phyloP scores from a whole-genome alignment of 129 eudicot genomes.

The Centella asiatica region DNA sequence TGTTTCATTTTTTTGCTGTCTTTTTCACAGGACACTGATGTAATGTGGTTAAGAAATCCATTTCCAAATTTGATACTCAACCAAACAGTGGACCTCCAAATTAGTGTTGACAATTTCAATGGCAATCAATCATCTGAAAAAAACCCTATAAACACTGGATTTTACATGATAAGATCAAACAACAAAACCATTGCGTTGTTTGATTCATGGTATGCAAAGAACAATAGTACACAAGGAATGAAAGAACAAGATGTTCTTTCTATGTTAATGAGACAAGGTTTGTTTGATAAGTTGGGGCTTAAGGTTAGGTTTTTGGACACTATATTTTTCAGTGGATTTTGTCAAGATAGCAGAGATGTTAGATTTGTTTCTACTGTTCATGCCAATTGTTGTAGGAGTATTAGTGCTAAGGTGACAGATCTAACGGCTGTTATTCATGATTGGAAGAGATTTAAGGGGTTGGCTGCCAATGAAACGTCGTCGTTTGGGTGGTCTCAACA shows the following conservation, averaged over 20 bases:
- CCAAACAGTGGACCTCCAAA: constrained; percentile 14
- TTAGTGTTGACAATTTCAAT: constrained; percentile 18
- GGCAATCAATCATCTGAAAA: constrained; percentile 15
- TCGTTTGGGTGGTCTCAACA: constrained; percentile 9
- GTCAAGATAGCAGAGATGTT: constrained; percentile 20
- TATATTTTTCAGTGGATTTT: constrained; percentile 17
- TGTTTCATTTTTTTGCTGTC: not conserved
- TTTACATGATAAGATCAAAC: constrained; percentile 26
- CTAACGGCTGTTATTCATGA: constrained; percentile 11
- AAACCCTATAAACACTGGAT: constrained; percentile 26
- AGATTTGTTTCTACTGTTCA: constrained; percentile 13
- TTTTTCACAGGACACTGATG: constrained; percentile 21
- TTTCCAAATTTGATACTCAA: constrained; percentile 9
- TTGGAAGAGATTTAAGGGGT: constrained; percentile 15
- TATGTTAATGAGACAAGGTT: not conserved
- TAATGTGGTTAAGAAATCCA: constrained; percentile 30
- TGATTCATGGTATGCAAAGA: constrained; percentile 9
- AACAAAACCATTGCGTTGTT: constrained; percentile 19
- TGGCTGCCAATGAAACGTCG: not conserved
- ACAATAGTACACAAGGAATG: constrained; percentile 6
- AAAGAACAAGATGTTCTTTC: constrained; percentile 21
- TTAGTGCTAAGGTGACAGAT: constrained; percentile 22
- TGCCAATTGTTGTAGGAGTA: constrained; percentile 23
- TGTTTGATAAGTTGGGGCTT: constrained; percentile 3
- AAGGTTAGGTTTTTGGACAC: constrained; percentile 18